phyloP scores from a whole-genome alignment of 2,329 filamentous ascomycete species.

The Ciborinia camelliae region DNA sequence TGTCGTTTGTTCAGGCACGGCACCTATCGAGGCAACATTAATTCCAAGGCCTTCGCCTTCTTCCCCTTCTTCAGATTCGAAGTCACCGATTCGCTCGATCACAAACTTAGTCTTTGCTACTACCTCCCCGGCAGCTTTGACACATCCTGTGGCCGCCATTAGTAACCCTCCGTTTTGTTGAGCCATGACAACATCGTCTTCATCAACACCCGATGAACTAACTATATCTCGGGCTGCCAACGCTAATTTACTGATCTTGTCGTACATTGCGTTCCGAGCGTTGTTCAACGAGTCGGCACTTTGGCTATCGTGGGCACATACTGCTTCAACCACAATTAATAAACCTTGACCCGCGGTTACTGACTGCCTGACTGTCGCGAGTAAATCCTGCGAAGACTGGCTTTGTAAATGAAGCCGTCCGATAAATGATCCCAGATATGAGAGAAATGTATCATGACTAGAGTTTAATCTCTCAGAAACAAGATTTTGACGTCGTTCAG shows the following conservation, averaged over 20 bases:
- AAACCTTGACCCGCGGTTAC: slow-evolving; percentile 77
- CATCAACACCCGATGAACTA: slow-evolving; percentile 61
- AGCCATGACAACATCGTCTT: slow-evolving; percentile 73
- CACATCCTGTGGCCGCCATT: slow-evolving; percentile 78
- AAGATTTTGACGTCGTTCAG: slow-evolving; percentile 64
- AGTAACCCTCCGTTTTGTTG: slow-evolving; percentile 74
- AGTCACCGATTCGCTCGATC: slow-evolving; percentile 86
- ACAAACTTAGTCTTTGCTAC: slow-evolving; percentile 81
- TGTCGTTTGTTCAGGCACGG: not conserved
- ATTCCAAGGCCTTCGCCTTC: slow-evolving; percentile 50
- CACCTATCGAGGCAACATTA: slow-evolving; percentile 44
- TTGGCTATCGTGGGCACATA: slow-evolving; percentile 73
- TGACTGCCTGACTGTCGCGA: slow-evolving; percentile 77
- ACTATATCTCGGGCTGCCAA: slow-evolving; percentile 78
- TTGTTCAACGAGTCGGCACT: slow-evolving; percentile 63
- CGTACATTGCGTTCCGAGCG: slow-evolving; percentile 73
- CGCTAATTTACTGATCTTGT: slow-evolving; percentile 75
- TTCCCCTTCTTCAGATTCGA: slow-evolving; percentile 64
- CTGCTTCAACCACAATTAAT: slow-evolving; percentile 73
- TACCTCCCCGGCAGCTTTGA: slow-evolving; percentile 87
- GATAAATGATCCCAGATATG: slow-evolving; percentile 88
- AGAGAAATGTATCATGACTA: slow-evolving; percentile 84
- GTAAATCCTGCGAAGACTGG: slow-evolving; percentile 80
- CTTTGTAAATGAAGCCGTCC: slow-evolving; percentile 86
- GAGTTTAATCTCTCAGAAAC: slow-evolving; percentile 78